Conservation (phyloP, 208 protist genomes). For the Leptomonas pyrrhocoris region DNA sequence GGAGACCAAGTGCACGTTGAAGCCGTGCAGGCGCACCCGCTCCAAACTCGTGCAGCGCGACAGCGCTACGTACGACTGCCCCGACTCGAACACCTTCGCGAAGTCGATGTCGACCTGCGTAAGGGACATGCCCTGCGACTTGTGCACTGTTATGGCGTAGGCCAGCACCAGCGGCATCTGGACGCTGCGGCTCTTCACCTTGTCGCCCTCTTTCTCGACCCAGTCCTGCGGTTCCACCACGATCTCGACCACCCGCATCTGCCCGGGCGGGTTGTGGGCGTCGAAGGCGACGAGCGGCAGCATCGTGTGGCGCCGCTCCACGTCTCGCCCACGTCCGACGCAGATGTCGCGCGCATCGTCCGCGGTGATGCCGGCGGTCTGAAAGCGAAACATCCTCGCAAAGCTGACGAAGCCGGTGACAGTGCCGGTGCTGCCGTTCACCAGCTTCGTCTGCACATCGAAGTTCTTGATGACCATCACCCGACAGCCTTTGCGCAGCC, state of each 20-base stretch:
- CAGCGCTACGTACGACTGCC: constrained; percentile 90
- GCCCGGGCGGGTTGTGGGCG: constrained; percentile 18
- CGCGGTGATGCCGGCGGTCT: constrained; percentile 32
- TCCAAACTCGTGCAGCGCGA: constrained; percentile 80
- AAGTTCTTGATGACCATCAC: constrained; percentile 92
- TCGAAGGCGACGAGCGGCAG: constrained; percentile 74
- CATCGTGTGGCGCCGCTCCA: constrained; percentile 38
- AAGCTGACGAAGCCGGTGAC: constrained; percentile 70
- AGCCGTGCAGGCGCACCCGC: constrained; percentile 67
- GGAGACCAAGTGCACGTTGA: constrained; percentile 52
- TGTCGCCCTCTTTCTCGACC: constrained; percentile 61
- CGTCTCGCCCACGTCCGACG: constrained; percentile 28
- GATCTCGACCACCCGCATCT: constrained; percentile 34
- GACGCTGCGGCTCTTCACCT: constrained; percentile 45
- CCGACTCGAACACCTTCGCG: constrained; percentile 72
- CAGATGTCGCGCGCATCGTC: constrained; percentile 30
- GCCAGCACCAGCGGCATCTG: constrained; percentile 95
- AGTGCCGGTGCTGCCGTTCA: constrained; percentile 83
- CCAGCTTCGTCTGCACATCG: constrained; percentile 58
- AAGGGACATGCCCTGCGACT: constrained; percentile 95
- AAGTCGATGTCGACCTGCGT: constrained; percentile 87
- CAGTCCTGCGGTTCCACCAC: constrained; percentile 84
- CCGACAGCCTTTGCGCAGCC: constrained; percentile 71
- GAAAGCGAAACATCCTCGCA: constrained; percentile 36
- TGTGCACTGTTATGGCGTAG: constrained; percentile 97